Percentiles rank a stretch among this genome's conserved stretches.
Conservation (phyloP, 2,329 filamentous ascomycete genomes). For the Bipolaris zeicola region DNA sequence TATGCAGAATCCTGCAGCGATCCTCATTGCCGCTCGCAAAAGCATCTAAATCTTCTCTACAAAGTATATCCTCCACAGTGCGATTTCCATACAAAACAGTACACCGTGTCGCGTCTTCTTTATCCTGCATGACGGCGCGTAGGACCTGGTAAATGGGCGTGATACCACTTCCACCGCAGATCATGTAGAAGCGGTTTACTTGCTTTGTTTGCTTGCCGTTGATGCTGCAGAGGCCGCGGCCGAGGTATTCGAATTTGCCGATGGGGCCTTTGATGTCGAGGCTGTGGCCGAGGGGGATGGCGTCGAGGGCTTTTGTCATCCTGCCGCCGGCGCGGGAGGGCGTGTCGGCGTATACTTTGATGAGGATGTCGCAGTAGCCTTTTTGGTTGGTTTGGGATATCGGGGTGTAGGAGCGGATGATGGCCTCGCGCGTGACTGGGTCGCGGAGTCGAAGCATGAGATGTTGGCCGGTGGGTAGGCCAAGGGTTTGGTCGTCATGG, state of each 20-base stretch:
- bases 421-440: slow-evolving; percentile 69
- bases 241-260: slow-evolving; percentile 81
- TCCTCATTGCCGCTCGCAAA: slow-evolving; percentile 61
- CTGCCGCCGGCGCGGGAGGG: slow-evolving; percentile 67
- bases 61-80: slow-evolving; percentile 80
- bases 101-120: slow-evolving; percentile 68
- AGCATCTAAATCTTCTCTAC: slow-evolving; percentile 71
- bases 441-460: slow-evolving; percentile 82
- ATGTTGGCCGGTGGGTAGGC: slow-evolving; percentile 84
- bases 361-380: slow-evolving; percentile 73
- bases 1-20: slow-evolving; percentile 70
- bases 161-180: slow-evolving; percentile 86
- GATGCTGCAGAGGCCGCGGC: slow-evolving; percentile 67
- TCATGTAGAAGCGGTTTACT: slow-evolving; percentile 78
- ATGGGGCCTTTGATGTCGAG: slow-evolving; percentile 89
- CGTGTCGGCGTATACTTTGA: slow-evolving; percentile 79
- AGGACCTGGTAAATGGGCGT: slow-evolving; percentile 91
- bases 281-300: slow-evolving; percentile 70
- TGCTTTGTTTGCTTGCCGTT: slow-evolving; percentile 61
- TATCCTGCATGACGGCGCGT: slow-evolving; percentile 71
- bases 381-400: slow-evolving; percentile 67
- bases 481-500: slow-evolving; percentile 70
- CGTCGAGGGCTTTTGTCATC: slow-evolving; percentile 81
- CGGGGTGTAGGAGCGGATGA: slow-evolving; percentile 88
- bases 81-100: slow-evolving; percentile 80